Conservation (phyloP, 2,329 filamentous ascomycete species). For the Periglandula ipomoeae region DNA sequence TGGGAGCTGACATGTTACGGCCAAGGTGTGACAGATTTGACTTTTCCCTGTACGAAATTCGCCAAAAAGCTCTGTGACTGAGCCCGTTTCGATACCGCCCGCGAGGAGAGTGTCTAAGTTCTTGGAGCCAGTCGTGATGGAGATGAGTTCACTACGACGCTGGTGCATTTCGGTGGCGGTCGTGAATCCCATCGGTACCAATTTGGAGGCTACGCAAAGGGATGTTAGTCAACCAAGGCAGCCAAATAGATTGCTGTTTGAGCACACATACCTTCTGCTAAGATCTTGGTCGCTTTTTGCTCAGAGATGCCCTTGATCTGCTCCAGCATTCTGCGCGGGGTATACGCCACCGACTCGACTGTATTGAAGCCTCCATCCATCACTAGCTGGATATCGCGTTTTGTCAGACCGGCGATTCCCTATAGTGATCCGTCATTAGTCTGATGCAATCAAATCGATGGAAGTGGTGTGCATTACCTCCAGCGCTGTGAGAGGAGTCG, state of each 20-base stretch:
- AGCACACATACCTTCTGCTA: conserved; percentile 63
- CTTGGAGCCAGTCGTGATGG: conserved; percentile 96
- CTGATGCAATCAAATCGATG: background rate
- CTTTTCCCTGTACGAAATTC: conserved; percentile 98
- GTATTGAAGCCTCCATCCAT: conserved; percentile 91
- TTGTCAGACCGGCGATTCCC: conserved; percentile 85
- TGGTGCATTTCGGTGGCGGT: conserved; percentile 99
- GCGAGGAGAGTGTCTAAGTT: conserved; percentile 91
- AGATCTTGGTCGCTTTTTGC: conserved; percentile 85
- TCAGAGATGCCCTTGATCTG: conserved; percentile 98
- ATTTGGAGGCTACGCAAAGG: conserved; percentile 64
- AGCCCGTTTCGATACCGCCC: conserved; percentile 92
- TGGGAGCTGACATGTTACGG: conserved; percentile 92
- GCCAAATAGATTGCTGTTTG: background rate
- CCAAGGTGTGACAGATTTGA: conserved; percentile 97
- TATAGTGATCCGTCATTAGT: conserved; percentile 24
- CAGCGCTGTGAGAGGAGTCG: conserved; percentile 74
- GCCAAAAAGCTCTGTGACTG: conserved; percentile 95
- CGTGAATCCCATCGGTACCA: conserved; percentile 98
- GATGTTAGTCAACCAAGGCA: no score
- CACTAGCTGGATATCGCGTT: conserved; percentile 87
- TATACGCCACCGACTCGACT: conserved; percentile 93
- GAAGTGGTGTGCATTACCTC: conserved; percentile 51
- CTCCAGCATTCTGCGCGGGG: conserved; percentile 70
- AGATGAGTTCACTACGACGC: conserved; percentile 91